These are phyloP conservation scores for Symmetrospora coprosmae DNA, from an alignment of 768 basidiomycete species.

Conservation along the genomic window DNA sequence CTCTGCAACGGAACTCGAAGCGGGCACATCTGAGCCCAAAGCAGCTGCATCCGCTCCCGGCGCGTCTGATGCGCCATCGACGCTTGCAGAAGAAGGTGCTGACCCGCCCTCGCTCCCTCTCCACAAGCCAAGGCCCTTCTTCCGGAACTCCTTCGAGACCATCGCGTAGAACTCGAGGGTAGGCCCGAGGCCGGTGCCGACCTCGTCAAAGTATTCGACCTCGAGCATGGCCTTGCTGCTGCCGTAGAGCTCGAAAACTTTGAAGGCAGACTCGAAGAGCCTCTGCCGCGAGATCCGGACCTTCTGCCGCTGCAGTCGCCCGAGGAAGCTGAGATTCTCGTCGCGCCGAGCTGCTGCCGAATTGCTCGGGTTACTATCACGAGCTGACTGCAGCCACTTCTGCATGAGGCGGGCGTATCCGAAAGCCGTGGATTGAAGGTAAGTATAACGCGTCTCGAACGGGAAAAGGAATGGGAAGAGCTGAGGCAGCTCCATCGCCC, in stretches of 20 bases:
- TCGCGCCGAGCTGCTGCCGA: conserved; percentile 58
- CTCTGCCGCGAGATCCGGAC: conserved; percentile 90
- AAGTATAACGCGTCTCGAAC: conserved; percentile 90
- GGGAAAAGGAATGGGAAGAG: conserved; percentile 99
- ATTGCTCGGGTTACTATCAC: conserved; percentile 35
- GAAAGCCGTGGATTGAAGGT: conserved; percentile 93
- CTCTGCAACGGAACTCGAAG: conserved; percentile 14
- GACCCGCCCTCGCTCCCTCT: conserved; percentile 49
- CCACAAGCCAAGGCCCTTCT: conserved; percentile 79
- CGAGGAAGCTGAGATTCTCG: conserved; percentile 81
- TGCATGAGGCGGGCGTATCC: conserved; percentile 90
- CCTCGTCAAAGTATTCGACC: conserved; percentile 97
- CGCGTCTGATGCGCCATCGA: background rate
- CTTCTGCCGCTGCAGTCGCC: conserved; percentile 84
- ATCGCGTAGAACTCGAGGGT: conserved; percentile 98
- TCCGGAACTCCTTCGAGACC: conserved; percentile 85
- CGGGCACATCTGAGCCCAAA: background rate
- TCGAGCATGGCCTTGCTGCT: conserved; percentile 85
- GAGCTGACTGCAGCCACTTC: conserved; percentile 76
- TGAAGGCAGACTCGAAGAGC: conserved; percentile 86
- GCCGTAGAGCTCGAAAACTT: conserved; percentile 83
- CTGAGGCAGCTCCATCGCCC: conserved; percentile 88
- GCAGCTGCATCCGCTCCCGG: background rate
- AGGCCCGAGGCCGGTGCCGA: conserved; percentile 91
- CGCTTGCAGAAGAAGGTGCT: background rate